These are phyloP conservation scores for Salix udensis DNA, from an alignment of 345 rosid species.

Conservation along the genomic window DNA sequence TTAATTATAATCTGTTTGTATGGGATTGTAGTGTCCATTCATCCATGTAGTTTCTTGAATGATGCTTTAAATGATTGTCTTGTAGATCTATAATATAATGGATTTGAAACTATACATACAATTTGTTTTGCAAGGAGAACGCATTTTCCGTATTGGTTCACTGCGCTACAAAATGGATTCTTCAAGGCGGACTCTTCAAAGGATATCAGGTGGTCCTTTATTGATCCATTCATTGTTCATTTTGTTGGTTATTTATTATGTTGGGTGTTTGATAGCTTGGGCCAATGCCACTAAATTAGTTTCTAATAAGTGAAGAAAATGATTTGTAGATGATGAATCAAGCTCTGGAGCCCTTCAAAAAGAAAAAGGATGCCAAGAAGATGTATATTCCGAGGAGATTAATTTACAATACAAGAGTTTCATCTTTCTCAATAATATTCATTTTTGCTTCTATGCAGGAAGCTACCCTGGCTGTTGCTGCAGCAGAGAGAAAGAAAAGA, in stretches of 20 bases:
- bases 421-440: constrained; percentile 6
- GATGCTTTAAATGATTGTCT: constrained; percentile 11
- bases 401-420: not conserved
- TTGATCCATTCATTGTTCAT: constrained; percentile 1
- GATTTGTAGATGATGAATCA: constrained; percentile 52
- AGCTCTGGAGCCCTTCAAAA: constrained; percentile 33
- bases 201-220: constrained; percentile 56
- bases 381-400: no score
- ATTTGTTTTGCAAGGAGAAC: constrained; percentile 50
- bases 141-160: constrained; percentile 79
- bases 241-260: not conserved
- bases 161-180: constrained; percentile 87
- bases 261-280: not conserved
- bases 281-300: not conserved
- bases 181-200: constrained; percentile 83
- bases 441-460: constrained; percentile 44
- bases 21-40: not conserved
- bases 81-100: not conserved
- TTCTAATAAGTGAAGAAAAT: not conserved
- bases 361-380: no score
- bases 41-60: not conserved
- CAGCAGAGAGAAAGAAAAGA: constrained; percentile 60
- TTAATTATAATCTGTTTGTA: not conserved
- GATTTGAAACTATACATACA: not conserved
- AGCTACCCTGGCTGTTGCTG: constrained; percentile 90